Conservation (phyloP, 2,329 filamentous ascomycete genomes). For the Elsinoe fawcettii region DNA sequence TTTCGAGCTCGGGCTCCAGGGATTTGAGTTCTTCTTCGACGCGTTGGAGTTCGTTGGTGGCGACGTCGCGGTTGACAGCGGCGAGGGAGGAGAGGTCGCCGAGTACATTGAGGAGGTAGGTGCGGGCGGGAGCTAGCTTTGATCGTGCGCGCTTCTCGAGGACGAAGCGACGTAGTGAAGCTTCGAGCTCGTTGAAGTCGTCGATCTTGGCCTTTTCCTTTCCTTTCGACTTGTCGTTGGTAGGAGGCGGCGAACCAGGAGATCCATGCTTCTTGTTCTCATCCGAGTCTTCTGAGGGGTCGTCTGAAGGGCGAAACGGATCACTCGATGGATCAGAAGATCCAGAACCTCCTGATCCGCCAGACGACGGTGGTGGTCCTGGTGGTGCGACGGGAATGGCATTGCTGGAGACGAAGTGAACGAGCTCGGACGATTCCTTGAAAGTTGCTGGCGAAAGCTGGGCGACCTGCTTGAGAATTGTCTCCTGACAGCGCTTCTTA, state of each 20-base stretch:
- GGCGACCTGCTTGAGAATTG: slow-evolving; percentile 83
- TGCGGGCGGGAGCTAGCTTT: slow-evolving; percentile 90
- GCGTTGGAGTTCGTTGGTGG: slow-evolving; percentile 73
- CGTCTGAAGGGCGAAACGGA: slow-evolving; percentile 32
- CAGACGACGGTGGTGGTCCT: slow-evolving; percentile 49
- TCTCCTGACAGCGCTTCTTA: slow-evolving; percentile 81
- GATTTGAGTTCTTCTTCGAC: slow-evolving; percentile 72
- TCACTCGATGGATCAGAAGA: slow-evolving; percentile 25
- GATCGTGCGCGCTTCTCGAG: slow-evolving; percentile 91
- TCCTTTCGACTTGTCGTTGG: slow-evolving; percentile 68
- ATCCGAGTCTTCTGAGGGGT: slow-evolving; percentile 32
- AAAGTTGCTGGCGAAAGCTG: slow-evolving; percentile 84
- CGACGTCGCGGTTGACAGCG: slow-evolving; percentile 78
- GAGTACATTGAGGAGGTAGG: slow-evolving; percentile 87
- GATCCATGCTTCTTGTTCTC: slow-evolving; percentile 49
- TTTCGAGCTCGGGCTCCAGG: slow-evolving; percentile 77
- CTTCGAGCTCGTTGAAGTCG: slow-evolving; percentile 85
- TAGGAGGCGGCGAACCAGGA: slow-evolving; percentile 31
- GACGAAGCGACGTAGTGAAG: slow-evolving; percentile 83
- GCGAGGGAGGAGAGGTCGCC: slow-evolving; percentile 79
- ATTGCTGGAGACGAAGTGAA: slow-evolving; percentile 97
- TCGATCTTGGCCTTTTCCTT: slow-evolving; percentile 68
- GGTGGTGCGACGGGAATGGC: slow-evolving; percentile 69
- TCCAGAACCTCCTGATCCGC: slow-evolving; percentile 44
- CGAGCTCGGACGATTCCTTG: slow-evolving; percentile 86